Percentiles rank a stretch among this genome's conserved stretches.
Evolutionary conservation across 2,329 filamentous ascomycete genomes (phyloP).

Genomic region (Exophiala calicioides): DNA sequence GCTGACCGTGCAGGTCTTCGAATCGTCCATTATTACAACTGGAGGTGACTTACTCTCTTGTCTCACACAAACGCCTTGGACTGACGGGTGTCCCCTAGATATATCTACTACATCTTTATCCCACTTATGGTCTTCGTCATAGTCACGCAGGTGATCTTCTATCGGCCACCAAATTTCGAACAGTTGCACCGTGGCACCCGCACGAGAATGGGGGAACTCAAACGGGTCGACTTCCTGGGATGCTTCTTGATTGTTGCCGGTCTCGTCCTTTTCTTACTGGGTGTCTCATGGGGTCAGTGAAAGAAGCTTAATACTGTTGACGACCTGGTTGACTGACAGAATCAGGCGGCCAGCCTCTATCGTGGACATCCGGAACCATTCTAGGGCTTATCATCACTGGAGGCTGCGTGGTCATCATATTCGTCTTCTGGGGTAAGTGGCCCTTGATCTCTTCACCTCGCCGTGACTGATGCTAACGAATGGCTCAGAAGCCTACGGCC

Average conservation of each 20-base stretch:
- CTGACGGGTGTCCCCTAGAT: background rate
- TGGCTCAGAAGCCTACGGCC: conserved; percentile 12
- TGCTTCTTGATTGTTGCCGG: conserved; percentile 46
- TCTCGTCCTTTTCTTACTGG: conserved; percentile 45
- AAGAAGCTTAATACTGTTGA: too few species aligned
- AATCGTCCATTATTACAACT: conserved; percentile 2
- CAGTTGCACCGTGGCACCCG: conserved; percentile 39
- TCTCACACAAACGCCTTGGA: background rate
- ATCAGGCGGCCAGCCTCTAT: conserved; percentile 18
- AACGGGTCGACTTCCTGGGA: conserved; percentile 49
- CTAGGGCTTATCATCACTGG: conserved; percentile 34
- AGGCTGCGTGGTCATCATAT: conserved; percentile 23
- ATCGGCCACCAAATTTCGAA: conserved; percentile 45
- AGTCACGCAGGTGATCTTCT: conserved; percentile 42
- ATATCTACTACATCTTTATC: conserved; percentile 46
- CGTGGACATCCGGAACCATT: conserved; percentile 30
- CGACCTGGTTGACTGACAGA: background rate
- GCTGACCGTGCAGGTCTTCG: background rate
- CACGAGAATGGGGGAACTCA: conserved; percentile 39
- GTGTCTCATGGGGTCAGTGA: conserved; percentile 46
- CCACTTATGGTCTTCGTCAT: conserved; percentile 34
- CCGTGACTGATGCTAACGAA: background rate
- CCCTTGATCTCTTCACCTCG: background rate
- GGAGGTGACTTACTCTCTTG: conserved; percentile 14
- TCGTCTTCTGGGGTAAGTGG: conserved; percentile 35